phyloP scores from a whole-genome alignment of 257 asterid species.

The Gentiana straminea region DNA sequence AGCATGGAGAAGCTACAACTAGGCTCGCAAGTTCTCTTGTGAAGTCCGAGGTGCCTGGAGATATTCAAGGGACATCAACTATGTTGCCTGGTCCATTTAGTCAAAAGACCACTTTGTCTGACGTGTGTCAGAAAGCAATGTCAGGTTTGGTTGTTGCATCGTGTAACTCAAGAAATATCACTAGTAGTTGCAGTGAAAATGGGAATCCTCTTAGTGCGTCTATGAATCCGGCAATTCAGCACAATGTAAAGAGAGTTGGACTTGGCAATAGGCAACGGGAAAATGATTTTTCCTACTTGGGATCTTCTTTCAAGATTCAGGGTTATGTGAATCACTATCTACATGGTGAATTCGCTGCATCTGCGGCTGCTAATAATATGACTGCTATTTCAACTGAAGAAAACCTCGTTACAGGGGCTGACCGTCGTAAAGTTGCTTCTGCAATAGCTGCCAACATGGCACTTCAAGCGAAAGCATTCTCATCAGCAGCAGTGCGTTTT shows the following conservation, averaged over 20 bases:
- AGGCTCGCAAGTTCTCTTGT: constrained; percentile 12
- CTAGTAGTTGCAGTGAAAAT: constrained; percentile 16
- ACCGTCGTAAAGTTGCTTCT: constrained; percentile 36
- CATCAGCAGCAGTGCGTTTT: constrained; percentile 50
- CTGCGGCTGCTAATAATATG: constrained; percentile 78
- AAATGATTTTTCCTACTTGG: constrained; percentile 31
- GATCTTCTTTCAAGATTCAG: constrained; percentile 52
- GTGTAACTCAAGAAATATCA: constrained; percentile 10
- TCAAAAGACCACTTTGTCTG: constrained; percentile 21
- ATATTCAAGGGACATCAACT: constrained; percentile 14
- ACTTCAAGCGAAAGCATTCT: constrained; percentile 72
- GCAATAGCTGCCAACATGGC: constrained; percentile 35
- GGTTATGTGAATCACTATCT: constrained; percentile 55
- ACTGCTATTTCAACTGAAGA: constrained; percentile 62
- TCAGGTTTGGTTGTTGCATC: constrained; percentile 25
- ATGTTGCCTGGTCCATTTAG: constrained; percentile 18
- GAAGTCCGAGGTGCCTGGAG: constrained; percentile 11
- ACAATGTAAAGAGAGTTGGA: constrained; percentile 12
- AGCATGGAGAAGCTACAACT: constrained; percentile 7
- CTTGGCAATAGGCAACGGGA: constrained; percentile 16
- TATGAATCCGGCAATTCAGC: constrained; percentile 15
- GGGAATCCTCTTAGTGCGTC: constrained; percentile 13
- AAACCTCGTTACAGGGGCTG: constrained; percentile 31
- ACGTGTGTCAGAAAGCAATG: constrained; percentile 23
- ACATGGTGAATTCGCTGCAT: constrained; percentile 84